These are phyloP conservation scores for Ehretia macrophylla DNA, from an alignment of 257 asterid genomes.

Conservation along the genomic window DNA sequence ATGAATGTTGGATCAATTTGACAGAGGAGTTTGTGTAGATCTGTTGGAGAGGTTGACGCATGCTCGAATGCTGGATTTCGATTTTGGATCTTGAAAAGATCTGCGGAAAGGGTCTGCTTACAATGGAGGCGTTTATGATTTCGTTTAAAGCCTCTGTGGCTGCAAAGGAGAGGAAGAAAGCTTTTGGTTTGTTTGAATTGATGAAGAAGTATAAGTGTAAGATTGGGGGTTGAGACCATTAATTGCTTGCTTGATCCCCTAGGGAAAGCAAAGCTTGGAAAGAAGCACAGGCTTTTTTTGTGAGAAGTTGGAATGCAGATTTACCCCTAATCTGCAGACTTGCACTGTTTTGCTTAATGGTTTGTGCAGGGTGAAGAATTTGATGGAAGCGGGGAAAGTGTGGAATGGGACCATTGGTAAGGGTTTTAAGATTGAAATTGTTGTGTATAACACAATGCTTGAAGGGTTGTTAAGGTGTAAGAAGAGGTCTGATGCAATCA, in stretches of 20 bases:
- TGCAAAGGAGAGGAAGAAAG: slow-evolving; percentile 83
- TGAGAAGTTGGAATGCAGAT: slow-evolving; percentile 60
- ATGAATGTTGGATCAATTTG: slow-evolving; percentile 57
- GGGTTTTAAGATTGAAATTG: slow-evolving; percentile 68
- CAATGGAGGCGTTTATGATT: slow-evolving; percentile 54
- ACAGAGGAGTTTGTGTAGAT: slow-evolving; percentile 67
- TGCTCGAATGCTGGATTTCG: slow-evolving; percentile 91
- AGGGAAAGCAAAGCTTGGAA: slow-evolving; percentile 84
- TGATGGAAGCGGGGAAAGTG: slow-evolving; percentile 74
- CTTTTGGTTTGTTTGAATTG: slow-evolving; percentile 66
- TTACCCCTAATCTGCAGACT: slow-evolving; percentile 59
- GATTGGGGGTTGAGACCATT: slow-evolving; percentile 56
- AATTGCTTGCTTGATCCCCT: slow-evolving; percentile 76
- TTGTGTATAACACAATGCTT: slow-evolving; percentile 81
- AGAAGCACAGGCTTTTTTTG: slow-evolving; percentile 73
- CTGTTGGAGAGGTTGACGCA: slow-evolving; percentile 71
- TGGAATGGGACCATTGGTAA: slow-evolving; percentile 85
- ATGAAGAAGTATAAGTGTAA: slow-evolving; percentile 69
- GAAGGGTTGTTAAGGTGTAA: slow-evolving; percentile 65
- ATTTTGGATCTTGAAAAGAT: slow-evolving; percentile 68
- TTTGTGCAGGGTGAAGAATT: slow-evolving; percentile 78
- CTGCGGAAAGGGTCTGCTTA: slow-evolving; percentile 73
- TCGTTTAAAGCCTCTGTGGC: slow-evolving; percentile 70
- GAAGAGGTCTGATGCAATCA: slow-evolving; percentile 61
- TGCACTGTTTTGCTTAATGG: slow-evolving; percentile 72